A percentile compares a stretch with the other conserved stretches of the same genome.
Conservation (phyloP, 352 stramenopile species). For the Blastocystis sp. region DNA sequence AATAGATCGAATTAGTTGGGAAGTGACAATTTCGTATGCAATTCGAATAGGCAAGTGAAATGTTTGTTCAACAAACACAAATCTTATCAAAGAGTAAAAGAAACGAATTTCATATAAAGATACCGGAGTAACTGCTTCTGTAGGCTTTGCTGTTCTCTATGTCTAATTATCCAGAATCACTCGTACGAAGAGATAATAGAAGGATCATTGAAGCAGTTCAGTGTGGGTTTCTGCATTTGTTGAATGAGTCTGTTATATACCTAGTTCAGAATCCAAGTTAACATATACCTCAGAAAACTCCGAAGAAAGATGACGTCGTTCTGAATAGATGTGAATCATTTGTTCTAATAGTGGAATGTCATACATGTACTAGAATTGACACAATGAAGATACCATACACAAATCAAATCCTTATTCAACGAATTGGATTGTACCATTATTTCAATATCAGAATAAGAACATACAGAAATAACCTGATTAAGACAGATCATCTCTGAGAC, state of each 20-base stretch:
- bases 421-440: not conserved
- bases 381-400: not conserved
- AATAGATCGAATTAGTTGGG: not conserved
- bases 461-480: constrained; percentile 1
- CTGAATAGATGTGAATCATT: not conserved
- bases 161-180: not conserved
- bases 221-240: not conserved
- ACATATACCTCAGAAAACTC: not conserved
- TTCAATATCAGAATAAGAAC: not conserved
- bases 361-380: not conserved
- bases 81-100: not conserved
- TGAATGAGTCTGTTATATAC: not conserved
- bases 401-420: not conserved
- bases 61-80: not conserved
- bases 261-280: not conserved
- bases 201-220: constrained; percentile 20
- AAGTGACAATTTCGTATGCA: not conserved
- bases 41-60: not conserved
- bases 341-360: not conserved
- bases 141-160: not conserved
- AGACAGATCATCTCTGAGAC: constrained; percentile 21
- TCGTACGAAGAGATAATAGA: not conserved
- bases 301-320: not conserved
- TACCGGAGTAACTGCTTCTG: not conserved
- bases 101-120: not conserved